Conservation (phyloP, 2,329 filamentous ascomycete genomes). For the Sporothrix curviconia region DNA sequence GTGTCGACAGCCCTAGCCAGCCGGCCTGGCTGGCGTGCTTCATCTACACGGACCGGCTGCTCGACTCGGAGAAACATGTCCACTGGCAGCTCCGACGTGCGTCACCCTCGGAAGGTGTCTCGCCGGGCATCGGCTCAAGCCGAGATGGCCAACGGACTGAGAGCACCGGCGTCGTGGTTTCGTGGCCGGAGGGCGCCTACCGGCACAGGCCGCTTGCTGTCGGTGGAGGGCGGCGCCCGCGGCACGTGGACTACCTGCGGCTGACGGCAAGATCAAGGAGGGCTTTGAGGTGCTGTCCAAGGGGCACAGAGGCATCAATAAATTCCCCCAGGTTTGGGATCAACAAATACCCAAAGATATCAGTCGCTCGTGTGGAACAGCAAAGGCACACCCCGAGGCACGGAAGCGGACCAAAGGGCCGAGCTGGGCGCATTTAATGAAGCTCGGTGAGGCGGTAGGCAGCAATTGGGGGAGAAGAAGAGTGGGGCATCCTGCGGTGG, state of each 20-base stretch:
- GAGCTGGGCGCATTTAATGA: slow-evolving; percentile 5
- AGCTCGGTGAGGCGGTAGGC: not conserved
- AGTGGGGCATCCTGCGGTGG: no score
- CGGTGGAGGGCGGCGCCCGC: no score
- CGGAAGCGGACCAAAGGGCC: not conserved
- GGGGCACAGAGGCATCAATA: slow-evolving; percentile 2
- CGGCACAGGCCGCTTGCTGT: no score
- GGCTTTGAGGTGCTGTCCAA: not conserved
- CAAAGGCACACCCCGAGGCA: not conserved
- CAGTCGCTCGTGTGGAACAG: slow-evolving; percentile 4
- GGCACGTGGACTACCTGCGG: slow-evolving; percentile 6
- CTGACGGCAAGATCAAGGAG: slow-evolving; percentile 7
- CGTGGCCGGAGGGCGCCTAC: no score
- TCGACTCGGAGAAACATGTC: not conserved
- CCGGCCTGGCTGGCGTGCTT: slow-evolving; percentile 7
- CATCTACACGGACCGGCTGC: slow-evolving; percentile 11
- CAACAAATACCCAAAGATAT: not conserved
- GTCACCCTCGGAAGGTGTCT: no score
- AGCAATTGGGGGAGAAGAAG: no score
- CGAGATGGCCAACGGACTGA: no score
- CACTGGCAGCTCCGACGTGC: not conserved
- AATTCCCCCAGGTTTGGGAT: not conserved
- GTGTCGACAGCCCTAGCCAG: slow-evolving; percentile 12
- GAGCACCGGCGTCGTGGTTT: no score
- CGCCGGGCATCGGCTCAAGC: no score